These are phyloP conservation scores for Rhodotorula mucilaginosa DNA, from an alignment of 1,284 basidiomycete genomes.

Conservation along the genomic window DNA sequence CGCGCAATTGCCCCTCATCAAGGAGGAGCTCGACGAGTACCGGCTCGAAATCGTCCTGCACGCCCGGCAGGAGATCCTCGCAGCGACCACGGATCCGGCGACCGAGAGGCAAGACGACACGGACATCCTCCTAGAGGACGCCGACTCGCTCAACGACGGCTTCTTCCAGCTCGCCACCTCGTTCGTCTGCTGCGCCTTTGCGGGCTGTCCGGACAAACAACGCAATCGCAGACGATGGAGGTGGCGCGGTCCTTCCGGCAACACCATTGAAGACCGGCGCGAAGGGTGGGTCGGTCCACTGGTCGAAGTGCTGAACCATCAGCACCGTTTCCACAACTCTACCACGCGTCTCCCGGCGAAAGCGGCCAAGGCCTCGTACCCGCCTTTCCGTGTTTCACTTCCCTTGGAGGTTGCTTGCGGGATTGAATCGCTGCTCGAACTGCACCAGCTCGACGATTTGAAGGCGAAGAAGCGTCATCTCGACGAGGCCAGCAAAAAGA, in stretches of 20 bases:
- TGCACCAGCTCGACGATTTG: not conserved
- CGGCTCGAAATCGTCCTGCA: not conserved
- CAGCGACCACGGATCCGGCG: not conserved
- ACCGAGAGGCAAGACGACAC: not conserved
- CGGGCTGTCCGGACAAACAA: not conserved
- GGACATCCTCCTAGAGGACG: not conserved
- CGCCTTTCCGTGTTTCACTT: not conserved
- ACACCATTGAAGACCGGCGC: not conserved
- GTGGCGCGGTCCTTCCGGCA: too few species aligned
- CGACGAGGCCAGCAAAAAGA: not conserved
- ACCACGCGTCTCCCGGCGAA: not conserved
- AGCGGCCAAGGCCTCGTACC: not conserved
- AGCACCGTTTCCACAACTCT: not conserved
- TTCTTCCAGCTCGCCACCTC: slow-evolving; percentile 7
- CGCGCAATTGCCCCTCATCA: not conserved
- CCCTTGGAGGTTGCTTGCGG: not conserved
- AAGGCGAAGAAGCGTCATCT: not conserved
- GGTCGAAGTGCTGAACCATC: not conserved
- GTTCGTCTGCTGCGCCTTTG: slow-evolving; percentile 5
- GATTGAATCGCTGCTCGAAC: not conserved
- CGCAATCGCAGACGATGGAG: too few species aligned
- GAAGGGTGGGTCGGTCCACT: not conserved
- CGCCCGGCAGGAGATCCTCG: slow-evolving; percentile 8
- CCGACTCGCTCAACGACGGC: not conserved
- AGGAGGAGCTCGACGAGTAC: not conserved